Evolutionary conservation across 2,329 filamentous ascomycete genomes (phyloP).

Genomic region (Diaporthe humulicola): DNA sequence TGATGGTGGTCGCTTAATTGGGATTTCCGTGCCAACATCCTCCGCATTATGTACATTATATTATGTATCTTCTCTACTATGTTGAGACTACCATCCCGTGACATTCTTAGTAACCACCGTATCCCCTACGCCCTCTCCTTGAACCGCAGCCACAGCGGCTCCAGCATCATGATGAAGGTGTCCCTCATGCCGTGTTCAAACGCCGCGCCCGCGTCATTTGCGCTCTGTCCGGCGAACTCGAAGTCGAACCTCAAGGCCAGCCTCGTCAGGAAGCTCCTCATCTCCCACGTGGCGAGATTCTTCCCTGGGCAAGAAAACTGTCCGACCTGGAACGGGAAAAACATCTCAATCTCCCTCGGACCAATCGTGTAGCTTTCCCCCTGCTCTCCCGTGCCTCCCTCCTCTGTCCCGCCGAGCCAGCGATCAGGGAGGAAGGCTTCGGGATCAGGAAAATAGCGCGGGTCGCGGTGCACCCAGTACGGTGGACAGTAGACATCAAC

Average conservation of each 20-base stretch:
- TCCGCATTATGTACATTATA: too few species aligned
- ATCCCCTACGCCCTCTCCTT: background rate
- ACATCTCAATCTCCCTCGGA: constrained; percentile 30
- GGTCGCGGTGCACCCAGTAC: constrained; percentile 40
- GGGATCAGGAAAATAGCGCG: constrained; percentile 35
- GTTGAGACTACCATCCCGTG: too few species aligned
- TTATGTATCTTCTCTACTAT: too few species aligned
- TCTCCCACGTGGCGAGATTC: constrained; percentile 39
- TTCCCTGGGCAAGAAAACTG: constrained; percentile 39
- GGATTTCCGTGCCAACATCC: background rate
- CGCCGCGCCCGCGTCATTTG: background rate
- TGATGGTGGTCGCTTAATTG: background rate
- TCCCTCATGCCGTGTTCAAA: constrained; percentile 1
- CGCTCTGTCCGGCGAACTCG: constrained; percentile 1
- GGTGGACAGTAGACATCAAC: constrained; percentile 31
- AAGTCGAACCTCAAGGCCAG: constrained; percentile 38
- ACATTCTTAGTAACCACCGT: too few species aligned
- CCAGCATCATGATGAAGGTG: background rate
- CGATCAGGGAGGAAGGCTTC: constrained; percentile 40
- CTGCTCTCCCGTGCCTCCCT: background rate
- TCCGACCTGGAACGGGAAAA: constrained; percentile 41
- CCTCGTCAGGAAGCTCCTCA: constrained; percentile 39
- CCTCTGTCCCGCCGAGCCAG: constrained; percentile 22
- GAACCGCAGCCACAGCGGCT: background rate
- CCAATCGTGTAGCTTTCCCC: background rate